These are phyloP conservation scores for Russula ochroleuca DNA, from an alignment of 768 basidiomycete genomes.

Conservation along the genomic window DNA sequence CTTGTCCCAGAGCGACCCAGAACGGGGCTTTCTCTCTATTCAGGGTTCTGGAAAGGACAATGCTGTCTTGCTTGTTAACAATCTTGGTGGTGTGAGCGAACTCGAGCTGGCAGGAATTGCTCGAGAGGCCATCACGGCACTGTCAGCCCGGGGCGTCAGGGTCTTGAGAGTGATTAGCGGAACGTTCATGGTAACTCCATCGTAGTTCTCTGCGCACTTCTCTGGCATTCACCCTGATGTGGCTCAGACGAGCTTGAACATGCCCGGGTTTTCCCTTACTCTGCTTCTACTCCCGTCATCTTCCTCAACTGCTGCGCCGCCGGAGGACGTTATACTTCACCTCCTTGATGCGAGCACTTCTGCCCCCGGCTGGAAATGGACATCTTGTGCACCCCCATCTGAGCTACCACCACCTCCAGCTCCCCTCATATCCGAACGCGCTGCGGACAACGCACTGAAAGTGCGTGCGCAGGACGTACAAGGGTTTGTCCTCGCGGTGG, in stretches of 20 bases:
- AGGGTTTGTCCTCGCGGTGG: constrained; percentile 53
- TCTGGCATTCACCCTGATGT: not conserved
- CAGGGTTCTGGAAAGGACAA: constrained; percentile 56
- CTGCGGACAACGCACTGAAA: constrained; percentile 5
- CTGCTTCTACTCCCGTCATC: constrained; percentile 65
- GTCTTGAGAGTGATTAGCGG: constrained; percentile 67
- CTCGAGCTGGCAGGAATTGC: constrained; percentile 73
- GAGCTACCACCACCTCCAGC: constrained; percentile 13
- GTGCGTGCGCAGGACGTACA: constrained; percentile 43
- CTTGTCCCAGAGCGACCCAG: constrained; percentile 65
- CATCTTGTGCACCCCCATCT: constrained; percentile 44
- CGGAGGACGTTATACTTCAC: constrained; percentile 47
- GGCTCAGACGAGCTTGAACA: constrained; percentile 77
- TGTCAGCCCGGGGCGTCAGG: constrained; percentile 53
- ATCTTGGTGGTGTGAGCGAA: constrained; percentile 80
- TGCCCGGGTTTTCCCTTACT: constrained; percentile 89
- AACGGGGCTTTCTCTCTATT: constrained; percentile 75
- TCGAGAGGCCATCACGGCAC: constrained; percentile 51
- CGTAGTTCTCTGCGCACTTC: not conserved
- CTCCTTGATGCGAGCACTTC: constrained; percentile 65
- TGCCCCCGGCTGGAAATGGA: constrained; percentile 86
- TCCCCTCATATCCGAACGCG: constrained; percentile 18
- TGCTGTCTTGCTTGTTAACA: constrained; percentile 80
- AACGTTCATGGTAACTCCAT: constrained; percentile 68
- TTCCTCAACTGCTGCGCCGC: constrained; percentile 39